Evolutionary conservation across 768 basidiomycete species (phyloP).

Genomic region (Pleurotus djamor): DNA sequence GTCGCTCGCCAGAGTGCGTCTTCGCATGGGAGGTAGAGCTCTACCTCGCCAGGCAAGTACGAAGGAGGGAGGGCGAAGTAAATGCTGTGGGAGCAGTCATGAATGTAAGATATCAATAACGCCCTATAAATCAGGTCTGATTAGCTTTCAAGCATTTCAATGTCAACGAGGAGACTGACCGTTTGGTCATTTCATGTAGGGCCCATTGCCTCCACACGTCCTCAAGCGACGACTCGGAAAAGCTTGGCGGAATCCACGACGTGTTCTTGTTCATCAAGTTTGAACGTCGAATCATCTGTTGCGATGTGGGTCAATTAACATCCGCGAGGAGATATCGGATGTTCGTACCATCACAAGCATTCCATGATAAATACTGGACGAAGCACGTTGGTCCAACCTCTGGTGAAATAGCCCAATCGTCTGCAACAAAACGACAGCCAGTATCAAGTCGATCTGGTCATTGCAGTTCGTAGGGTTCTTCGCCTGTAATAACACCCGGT

Average conservation of each 20-base stretch:
- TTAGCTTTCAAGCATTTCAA: neutral
- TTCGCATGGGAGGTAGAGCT: conserved; percentile 54
- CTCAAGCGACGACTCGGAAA: conserved; percentile 33
- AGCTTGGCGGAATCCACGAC: conserved; percentile 42
- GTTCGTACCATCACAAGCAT: conserved; percentile 56
- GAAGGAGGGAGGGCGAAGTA: conserved; percentile 50
- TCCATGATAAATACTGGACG: conserved; percentile 53
- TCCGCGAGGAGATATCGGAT: neutral
- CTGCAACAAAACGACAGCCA: conserved; percentile 51
- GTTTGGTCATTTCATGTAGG: conserved; percentile 52
- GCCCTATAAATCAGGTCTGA: conserved; percentile 26
- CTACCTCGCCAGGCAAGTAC: conserved; percentile 45
- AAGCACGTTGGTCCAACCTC: conserved; percentile 42
- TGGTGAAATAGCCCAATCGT: conserved; percentile 58
- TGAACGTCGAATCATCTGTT: conserved; percentile 45
- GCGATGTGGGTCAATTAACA: neutral
- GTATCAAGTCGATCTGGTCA: conserved; percentile 40
- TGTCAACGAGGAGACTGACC: conserved; percentile 31
- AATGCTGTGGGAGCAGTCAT: conserved; percentile 55
- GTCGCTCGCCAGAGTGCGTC: conserved; percentile 51
- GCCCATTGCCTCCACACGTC: conserved; percentile 58
- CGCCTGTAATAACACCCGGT: conserved; percentile 23
- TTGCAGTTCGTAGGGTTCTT: conserved; percentile 30
- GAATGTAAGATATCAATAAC: conserved; percentile 48
- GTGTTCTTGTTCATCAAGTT: conserved; percentile 41